phyloP scores from a whole-genome alignment of 2,329 filamentous ascomycete genomes.

The Claviceps arundinis region DNA sequence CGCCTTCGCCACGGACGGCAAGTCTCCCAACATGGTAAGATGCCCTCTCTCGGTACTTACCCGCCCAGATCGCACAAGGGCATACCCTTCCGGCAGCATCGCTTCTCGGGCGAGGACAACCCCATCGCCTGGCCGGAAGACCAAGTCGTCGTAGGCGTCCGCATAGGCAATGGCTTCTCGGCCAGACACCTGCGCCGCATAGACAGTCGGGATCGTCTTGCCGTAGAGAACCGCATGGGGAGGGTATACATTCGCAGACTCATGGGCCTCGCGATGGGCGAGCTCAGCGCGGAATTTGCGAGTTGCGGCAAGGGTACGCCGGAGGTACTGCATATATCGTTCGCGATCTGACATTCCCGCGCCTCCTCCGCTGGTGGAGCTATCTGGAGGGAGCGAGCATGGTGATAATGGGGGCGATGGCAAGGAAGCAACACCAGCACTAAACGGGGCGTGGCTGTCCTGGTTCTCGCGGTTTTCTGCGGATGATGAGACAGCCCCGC shows the following conservation, averaged over 20 bases:
- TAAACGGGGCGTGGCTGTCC: too few relatives aligned
- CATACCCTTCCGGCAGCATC: constrained; percentile 73
- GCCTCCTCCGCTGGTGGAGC: neutral
- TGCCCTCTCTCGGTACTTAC: constrained; percentile 76
- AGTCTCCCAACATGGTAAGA: constrained; percentile 73
- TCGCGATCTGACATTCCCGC: constrained; percentile 13
- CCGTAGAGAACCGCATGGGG: constrained; percentile 75
- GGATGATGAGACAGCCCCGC: constrained; percentile 2
- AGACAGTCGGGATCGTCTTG: constrained; percentile 76
- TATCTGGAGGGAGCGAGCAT: constrained; percentile 2
- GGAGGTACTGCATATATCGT: constrained; percentile 49
- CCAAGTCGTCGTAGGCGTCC: constrained; percentile 74
- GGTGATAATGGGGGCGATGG: constrained; percentile 11
- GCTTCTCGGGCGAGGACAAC: constrained; percentile 77
- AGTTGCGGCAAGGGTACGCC: constrained; percentile 57
- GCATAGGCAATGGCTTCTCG: constrained; percentile 60
- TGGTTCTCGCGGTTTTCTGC: neutral
- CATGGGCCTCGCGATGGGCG: constrained; percentile 44
- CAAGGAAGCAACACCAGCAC: constrained; percentile 7
- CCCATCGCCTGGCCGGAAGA: constrained; percentile 79
- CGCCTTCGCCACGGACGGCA: constrained; percentile 66
- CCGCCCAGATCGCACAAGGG: constrained; percentile 56
- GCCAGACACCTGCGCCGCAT: constrained; percentile 60
- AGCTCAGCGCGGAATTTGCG: constrained; percentile 67
- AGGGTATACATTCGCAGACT: constrained; percentile 60